Conservation (phyloP, 306 rosid genomes). For the Pueraria montana region DNA sequence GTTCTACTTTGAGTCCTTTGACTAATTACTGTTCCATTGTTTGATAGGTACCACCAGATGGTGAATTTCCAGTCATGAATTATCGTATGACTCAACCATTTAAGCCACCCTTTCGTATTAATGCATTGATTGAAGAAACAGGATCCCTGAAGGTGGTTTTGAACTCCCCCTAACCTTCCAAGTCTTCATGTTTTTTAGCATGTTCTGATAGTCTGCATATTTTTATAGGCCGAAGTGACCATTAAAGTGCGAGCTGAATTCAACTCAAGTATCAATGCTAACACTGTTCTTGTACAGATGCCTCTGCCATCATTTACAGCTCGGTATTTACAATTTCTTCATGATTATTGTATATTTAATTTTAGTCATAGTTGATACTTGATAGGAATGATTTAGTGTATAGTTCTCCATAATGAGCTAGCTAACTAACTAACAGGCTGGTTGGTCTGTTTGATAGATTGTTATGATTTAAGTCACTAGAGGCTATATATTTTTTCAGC, state of each 20-base stretch:
- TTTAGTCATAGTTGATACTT: slow-evolving; percentile 32
- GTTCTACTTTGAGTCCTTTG: slow-evolving; percentile 25
- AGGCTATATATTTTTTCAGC: slow-evolving; percentile 25
- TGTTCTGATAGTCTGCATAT: slow-evolving; percentile 33
- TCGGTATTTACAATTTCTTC: slow-evolving; percentile 65
- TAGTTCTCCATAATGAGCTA: slow-evolving; percentile 16
- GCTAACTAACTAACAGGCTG: neutral
- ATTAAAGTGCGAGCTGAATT: slow-evolving; percentile 86
- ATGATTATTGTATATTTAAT: slow-evolving; percentile 26
- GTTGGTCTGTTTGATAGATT: slow-evolving; percentile 18
- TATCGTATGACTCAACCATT: slow-evolving; percentile 91
- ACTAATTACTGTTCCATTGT: slow-evolving; percentile 35
- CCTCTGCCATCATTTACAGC: slow-evolving; percentile 84
- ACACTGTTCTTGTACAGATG: slow-evolving; percentile 76
- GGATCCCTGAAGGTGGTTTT: slow-evolving; percentile 77
- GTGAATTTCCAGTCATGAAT: slow-evolving; percentile 97
- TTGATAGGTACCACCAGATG: slow-evolving; percentile 87
- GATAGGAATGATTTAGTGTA: slow-evolving; percentile 19
- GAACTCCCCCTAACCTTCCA: slow-evolving; percentile 21
- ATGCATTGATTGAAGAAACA: slow-evolving; percentile 86
- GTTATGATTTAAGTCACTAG: neutral
- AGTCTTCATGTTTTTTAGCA: slow-evolving; percentile 30
- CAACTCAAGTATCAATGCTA: slow-evolving; percentile 75
- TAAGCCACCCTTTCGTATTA: slow-evolving; percentile 89
- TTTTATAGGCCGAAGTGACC: slow-evolving; percentile 83